phyloP scores from a whole-genome alignment of 805 yeast genomes.

The Starmerella floris region DNA sequence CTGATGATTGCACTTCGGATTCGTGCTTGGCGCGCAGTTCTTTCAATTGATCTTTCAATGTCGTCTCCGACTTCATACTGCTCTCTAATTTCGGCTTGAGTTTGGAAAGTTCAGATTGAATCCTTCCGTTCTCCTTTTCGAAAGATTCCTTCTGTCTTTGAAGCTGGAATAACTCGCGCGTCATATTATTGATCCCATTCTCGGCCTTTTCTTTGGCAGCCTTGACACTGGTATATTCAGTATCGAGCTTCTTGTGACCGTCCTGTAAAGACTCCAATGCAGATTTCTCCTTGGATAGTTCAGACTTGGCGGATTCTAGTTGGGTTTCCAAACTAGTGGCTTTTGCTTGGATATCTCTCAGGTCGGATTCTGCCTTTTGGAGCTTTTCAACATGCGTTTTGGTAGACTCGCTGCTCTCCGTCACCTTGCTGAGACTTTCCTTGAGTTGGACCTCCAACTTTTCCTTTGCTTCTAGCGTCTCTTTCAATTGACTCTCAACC shows the following conservation, averaged over 20 bases:
- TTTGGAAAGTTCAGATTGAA: constrained; percentile 14
- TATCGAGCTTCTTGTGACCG: neutral
- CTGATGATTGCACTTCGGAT: constrained; percentile 22
- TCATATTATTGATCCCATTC: constrained; percentile 82
- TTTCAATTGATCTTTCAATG: constrained; percentile 22
- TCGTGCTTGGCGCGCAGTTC: constrained; percentile 21
- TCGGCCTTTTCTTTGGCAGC: constrained; percentile 53
- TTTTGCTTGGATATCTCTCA: neutral
- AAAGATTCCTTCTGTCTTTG: constrained; percentile 41
- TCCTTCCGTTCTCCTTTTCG: constrained; percentile 11
- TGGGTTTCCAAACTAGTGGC: neutral
- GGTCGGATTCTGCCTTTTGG: neutral
- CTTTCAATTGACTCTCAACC: constrained; percentile 1
- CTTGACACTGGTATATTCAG: constrained; percentile 27
- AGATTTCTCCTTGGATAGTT: neutral
- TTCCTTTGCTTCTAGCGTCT: neutral
- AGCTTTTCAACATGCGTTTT: neutral
- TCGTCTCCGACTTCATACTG: constrained; percentile 4
- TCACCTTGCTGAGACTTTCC: neutral
- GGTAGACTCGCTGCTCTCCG: neutral
- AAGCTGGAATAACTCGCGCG: constrained; percentile 59
- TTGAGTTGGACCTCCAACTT: constrained; percentile 21
- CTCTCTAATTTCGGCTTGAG: constrained; percentile 21
- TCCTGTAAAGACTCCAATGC: neutral
- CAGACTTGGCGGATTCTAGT: neutral